Conservation (phyloP, 73 alveolate genomes). For the Uronychia setigera region DNA sequence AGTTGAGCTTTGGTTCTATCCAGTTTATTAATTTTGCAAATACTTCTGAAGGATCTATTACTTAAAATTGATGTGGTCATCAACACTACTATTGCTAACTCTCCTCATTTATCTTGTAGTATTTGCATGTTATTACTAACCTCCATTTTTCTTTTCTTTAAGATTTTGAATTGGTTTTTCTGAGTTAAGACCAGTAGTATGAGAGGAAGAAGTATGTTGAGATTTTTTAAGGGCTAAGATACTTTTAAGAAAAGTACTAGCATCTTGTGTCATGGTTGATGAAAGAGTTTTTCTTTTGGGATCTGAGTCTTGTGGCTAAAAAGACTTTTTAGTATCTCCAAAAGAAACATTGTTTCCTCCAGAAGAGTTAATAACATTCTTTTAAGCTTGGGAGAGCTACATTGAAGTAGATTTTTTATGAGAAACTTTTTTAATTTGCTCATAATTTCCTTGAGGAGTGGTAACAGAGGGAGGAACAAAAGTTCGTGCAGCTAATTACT, state of each 20-base stretch:
- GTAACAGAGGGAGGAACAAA: neutral
- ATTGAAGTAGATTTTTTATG: neutral
- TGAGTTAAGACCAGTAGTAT: no score
- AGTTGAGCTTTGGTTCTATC: neutral
- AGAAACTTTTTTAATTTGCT: neutral
- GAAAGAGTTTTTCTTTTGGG: neutral
- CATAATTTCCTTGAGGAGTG: neutral
- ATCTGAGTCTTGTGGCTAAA: neutral
- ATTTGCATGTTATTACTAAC: neutral
- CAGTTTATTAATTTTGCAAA: neutral
- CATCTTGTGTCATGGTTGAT: neutral
- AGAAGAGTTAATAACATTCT: neutral
- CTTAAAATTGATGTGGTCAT: neutral
- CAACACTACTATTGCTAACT: neutral
- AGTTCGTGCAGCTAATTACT: neutral
- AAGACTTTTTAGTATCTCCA: neutral
- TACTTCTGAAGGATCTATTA: neutral
- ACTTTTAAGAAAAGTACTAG: neutral
- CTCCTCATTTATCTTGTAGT: neutral
- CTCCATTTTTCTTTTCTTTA: neutral
- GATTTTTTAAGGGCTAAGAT: neutral
- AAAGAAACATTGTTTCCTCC: neutral
- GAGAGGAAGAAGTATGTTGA: no score
- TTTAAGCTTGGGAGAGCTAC: neutral
- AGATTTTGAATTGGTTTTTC: neutral